Evolutionary conservation across 1,139 yeast species (phyloP).

Genomic region (Geotrichum histeridarum): DNA sequence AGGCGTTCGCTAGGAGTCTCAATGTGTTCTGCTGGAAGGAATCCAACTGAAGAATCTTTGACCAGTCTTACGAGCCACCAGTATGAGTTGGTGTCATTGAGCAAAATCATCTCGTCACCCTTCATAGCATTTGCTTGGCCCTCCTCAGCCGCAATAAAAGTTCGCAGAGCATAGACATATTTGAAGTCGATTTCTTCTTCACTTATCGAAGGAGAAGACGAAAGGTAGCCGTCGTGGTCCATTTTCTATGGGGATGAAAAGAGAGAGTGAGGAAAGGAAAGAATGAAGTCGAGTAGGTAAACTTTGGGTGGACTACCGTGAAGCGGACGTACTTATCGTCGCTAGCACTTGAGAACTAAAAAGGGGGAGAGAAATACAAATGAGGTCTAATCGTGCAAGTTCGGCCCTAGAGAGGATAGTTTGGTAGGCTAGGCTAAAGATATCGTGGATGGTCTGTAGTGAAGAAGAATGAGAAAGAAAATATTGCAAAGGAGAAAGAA

Average conservation of each 20-base stretch:
- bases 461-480: not conserved
- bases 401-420: not conserved
- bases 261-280: not conserved
- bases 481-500: not conserved
- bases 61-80: slow-evolving; percentile 92
- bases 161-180: slow-evolving; percentile 78
- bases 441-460: not conserved
- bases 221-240: slow-evolving; percentile 31
- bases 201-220: slow-evolving; percentile 50
- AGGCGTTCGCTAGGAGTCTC: slow-evolving; percentile 89
- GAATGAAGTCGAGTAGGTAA: not conserved
- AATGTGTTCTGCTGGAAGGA: slow-evolving; percentile 92
- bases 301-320: too few species aligned
- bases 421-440: not conserved
- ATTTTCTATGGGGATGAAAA: not conserved
- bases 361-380: too few species aligned
- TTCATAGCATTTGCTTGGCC: slow-evolving; percentile 78
- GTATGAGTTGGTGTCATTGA: slow-evolving; percentile 86
- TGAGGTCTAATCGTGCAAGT: too few species aligned
- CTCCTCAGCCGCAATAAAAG: slow-evolving; percentile 88
- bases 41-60: slow-evolving; percentile 61
- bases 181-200: slow-evolving; percentile 72
- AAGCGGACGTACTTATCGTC: too few species aligned
- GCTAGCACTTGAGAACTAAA: too few species aligned
- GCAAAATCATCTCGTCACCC: slow-evolving; percentile 75